Evolutionary conservation across 305 asterid genomes (phyloP).

Genomic region (Caryopteris hybrid): DNA sequence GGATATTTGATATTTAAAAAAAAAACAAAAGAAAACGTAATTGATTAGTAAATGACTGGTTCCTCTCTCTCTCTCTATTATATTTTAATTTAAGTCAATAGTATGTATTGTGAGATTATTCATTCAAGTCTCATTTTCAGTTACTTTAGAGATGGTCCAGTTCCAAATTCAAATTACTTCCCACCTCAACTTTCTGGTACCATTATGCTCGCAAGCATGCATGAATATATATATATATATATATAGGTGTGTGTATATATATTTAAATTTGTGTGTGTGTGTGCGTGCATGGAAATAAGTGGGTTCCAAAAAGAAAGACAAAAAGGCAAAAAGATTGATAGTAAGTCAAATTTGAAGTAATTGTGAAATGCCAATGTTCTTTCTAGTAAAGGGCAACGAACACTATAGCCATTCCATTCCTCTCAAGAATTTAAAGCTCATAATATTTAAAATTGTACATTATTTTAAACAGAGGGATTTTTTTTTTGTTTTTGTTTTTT

Average conservation of each 20-base stretch:
- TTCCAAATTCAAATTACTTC: neutral
- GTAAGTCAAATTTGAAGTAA: neutral
- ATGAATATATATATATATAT: neutral
- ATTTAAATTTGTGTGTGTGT: neutral
- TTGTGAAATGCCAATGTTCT: neutral
- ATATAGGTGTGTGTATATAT: too few relatives aligned
- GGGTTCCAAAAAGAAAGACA: neutral
- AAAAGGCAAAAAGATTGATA: conserved; percentile 12
- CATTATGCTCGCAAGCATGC: conserved; percentile 9
- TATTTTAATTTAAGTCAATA: neutral
- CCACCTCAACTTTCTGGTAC: conserved; percentile 15
- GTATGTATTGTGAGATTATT: neutral
- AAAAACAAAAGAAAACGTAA: too few relatives aligned
- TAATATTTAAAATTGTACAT: too few relatives aligned
- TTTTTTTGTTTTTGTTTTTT: too few relatives aligned
- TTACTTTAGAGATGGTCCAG: neutral
- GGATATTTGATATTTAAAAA: too few relatives aligned
- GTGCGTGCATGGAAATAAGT: conserved; percentile 11
- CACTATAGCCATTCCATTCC: neutral
- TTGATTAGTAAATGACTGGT: too few relatives aligned
- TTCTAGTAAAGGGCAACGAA: too few relatives aligned
- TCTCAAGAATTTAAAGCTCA: neutral
- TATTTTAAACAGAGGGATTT: too few relatives aligned
- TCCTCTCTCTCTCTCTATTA: too few relatives aligned
- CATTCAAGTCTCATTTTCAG: neutral